Evolutionary conservation across 768 basidiomycete genomes (phyloP), one percentile per base, ranked within the genome.

Genomic region (Pleurotus ostreatus): DNA sequence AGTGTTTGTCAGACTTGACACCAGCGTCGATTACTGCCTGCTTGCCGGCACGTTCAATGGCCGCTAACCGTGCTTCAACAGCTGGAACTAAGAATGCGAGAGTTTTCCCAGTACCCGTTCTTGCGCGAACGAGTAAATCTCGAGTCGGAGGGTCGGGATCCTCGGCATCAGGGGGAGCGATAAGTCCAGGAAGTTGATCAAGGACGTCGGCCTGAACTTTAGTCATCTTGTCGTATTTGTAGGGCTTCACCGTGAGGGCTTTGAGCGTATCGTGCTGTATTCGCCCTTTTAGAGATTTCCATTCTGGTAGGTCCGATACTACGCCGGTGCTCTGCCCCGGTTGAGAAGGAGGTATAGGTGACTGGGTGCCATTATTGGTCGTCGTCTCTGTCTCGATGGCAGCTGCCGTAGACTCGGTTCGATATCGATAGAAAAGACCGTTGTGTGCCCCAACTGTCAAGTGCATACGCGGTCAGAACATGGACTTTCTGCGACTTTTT

Each of bases 101-200:
- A 0, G 92, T 95, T 71, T 95, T 96, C 30, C 92, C 93, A 0
- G 92, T 93, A 25, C 93, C 92, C 0, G 93, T 93, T 67, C 86
- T 89, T 4, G 93, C 89, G 66, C 91, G 87, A 55, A 95, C 92
- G 45, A 96, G 76, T 20, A 95, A 69, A 67, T 98, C 94, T 4
- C 86, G 81, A 15, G 74, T 65, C 12, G 58, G 56, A 46, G 37
- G 47, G 25, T 64, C 60, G 41, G 65, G 71, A 25, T 67, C 60
- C 23, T 53, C 51, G 0, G 74, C 60, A 52, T 76, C 64, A 64
- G 82, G 78, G 8, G 88, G 82, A 15, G 73, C 66, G 12, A 82
- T 78, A 22, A 97, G 74, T 4, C 78, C 73, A 9, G 94, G 93
- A 22, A 98, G 80, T 52, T 91, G 77, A 7, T 80, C 78, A 2